phyloP scores from a whole-genome alignment of 441 rosid species.

The Populus hybrid region DNA sequence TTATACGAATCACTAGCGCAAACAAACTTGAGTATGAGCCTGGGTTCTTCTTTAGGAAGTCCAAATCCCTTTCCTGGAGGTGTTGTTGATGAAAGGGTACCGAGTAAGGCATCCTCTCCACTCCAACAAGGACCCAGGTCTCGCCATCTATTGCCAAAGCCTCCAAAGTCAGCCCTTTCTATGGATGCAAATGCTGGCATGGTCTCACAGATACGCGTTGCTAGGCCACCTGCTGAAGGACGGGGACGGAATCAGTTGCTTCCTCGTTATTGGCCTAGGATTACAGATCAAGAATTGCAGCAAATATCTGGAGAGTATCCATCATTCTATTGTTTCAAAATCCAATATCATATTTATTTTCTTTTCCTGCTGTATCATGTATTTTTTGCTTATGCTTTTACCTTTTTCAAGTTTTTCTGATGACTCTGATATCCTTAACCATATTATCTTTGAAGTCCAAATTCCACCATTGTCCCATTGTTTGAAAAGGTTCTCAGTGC shows the following conservation, averaged over 20 bases:
- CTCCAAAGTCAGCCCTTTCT: constrained; percentile 45
- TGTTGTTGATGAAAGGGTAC: constrained; percentile 47
- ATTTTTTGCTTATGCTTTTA: constrained; percentile 5
- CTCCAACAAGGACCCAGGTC: constrained; percentile 63
- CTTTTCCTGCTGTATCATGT: constrained; percentile 10
- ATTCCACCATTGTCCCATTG: constrained; percentile 78
- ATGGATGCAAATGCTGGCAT: constrained; percentile 41
- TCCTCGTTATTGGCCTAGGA: constrained; percentile 97
- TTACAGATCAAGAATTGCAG: constrained; percentile 94
- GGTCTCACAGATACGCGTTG: constrained; percentile 57
- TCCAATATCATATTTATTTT: constrained; percentile 1
- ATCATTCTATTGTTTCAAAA: constrained; percentile 12
- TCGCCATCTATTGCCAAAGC: constrained; percentile 66
- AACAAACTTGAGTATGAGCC: constrained; percentile 64
- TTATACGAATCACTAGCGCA: constrained; percentile 55
- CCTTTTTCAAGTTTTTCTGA: constrained; percentile 10
- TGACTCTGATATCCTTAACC: constrained; percentile 39
- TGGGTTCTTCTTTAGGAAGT: constrained; percentile 49
- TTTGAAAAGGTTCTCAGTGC: constrained; percentile 99
- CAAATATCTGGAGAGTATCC: constrained; percentile 98
- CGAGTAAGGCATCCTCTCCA: constrained; percentile 48
- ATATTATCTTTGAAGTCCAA: constrained; percentile 61
- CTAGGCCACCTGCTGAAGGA: constrained; percentile 91
- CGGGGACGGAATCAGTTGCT: constrained; percentile 88
- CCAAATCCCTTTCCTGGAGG: constrained; percentile 44